Percentiles rank a stretch among this genome's conserved stretches.
phyloP scores from a whole-genome alignment of 2,329 filamentous ascomycete genomes.

The Curvularia sp. region DNA sequence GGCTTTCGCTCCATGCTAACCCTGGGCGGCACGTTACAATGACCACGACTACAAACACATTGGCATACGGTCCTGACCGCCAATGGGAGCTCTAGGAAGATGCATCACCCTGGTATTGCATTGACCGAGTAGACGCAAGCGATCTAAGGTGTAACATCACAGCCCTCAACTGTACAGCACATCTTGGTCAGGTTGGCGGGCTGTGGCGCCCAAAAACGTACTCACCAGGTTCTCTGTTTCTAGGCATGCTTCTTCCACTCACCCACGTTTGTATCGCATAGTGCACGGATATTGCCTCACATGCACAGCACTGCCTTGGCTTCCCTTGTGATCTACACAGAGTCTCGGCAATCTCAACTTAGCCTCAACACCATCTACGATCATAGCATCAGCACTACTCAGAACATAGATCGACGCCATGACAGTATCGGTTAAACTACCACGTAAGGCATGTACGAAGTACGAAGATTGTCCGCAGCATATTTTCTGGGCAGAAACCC shows the following conservation, averaged over 20 bases:
- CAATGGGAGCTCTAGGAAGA: neutral
- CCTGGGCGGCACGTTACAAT: neutral
- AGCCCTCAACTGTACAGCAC: neutral
- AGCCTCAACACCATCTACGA: slow-evolving; percentile 2
- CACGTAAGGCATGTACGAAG: slow-evolving; percentile 3
- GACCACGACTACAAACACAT: neutral
- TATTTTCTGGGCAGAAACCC: neutral
- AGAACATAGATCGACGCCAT: slow-evolving; percentile 1
- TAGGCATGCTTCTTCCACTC: neutral
- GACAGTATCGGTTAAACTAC: neutral
- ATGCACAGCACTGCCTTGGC: slow-evolving; percentile 19
- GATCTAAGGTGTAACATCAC: neutral
- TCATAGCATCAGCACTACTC: neutral
- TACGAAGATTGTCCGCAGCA: neutral
- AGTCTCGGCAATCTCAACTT: slow-evolving; percentile 12
- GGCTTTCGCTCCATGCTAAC: neutral
- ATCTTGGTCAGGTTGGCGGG: neutral
- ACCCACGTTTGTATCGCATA: slow-evolving; percentile 12
- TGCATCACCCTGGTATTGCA: neutral
- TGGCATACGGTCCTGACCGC: neutral
- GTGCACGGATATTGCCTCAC: slow-evolving; percentile 15
- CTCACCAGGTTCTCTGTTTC: neutral
- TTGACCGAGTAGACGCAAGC: neutral
- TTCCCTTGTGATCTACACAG: slow-evolving; percentile 7
- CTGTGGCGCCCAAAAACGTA: neutral